Percentiles rank a stretch among this genome's conserved stretches.
Conservation (phyloP, 257 asterid genomes). For the Agastache rugosa region DNA sequence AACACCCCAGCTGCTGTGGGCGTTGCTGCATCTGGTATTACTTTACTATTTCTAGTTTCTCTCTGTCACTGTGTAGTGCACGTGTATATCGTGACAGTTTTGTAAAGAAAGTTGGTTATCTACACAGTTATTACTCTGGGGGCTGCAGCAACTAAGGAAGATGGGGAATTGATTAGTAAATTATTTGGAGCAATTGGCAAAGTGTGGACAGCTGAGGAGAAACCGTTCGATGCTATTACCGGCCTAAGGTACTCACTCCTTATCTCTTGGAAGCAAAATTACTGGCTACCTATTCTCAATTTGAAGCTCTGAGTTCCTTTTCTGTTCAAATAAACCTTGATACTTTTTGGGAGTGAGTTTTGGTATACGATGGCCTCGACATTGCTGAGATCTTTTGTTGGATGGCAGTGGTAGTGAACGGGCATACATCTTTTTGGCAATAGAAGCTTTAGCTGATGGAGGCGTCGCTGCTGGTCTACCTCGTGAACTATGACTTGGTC, state of each 20-base stretch:
- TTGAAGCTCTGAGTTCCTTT: too few species aligned
- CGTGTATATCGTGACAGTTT: constrained; percentile 8
- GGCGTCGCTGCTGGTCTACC: constrained; percentile 98
- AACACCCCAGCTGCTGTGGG: constrained; percentile 96
- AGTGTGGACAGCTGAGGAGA: constrained; percentile 94
- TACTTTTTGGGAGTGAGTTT: not conserved
- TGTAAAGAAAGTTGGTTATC: constrained; percentile 28
- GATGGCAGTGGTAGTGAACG: constrained; percentile 92
- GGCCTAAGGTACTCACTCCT: constrained; percentile 69
- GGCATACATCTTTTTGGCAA: constrained; percentile 87
- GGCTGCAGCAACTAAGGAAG: constrained; percentile 69
- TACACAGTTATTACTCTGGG: constrained; percentile 76
- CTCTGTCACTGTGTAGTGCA: not conserved
- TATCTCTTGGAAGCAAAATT: not conserved
- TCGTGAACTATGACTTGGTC: constrained; percentile 82
- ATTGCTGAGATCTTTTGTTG: constrained; percentile 31
- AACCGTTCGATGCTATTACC: constrained; percentile 84
- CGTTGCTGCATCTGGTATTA: constrained; percentile 86
- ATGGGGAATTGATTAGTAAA: constrained; percentile 68
- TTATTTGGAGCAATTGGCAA: constrained; percentile 90
- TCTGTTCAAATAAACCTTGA: too few species aligned
- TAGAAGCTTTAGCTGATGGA: constrained; percentile 99
- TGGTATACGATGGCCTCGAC: too few species aligned
- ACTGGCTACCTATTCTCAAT: too few species aligned
- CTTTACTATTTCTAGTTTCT: not conserved